A percentile compares a stretch with the other conserved stretches of the same genome.
phyloP scores from a whole-genome alignment of 208 protist genomes.

The Porcisia deanei region DNA sequence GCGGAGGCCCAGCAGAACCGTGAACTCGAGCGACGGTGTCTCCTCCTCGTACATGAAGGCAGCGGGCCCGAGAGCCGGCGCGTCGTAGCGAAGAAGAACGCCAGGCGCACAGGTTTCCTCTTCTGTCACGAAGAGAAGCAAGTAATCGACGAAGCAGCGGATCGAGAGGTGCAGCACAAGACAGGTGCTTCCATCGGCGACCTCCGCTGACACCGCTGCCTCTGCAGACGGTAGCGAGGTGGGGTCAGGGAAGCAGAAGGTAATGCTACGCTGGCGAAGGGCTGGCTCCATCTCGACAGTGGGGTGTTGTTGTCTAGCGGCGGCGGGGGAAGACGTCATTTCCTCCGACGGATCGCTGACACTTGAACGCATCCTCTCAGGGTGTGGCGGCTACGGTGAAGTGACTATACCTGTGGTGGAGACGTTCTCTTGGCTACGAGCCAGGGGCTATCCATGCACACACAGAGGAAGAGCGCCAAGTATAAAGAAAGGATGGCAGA shows the following conservation, averaged over 20 bases:
- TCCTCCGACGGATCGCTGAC: not conserved
- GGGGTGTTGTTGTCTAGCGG: not conserved
- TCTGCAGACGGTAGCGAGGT: not conserved
- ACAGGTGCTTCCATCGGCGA: not conserved
- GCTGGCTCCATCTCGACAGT: conserved; percentile 22
- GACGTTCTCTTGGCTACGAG: not conserved
- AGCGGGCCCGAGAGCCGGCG: conserved; percentile 13
- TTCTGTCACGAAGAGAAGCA: conserved; percentile 78
- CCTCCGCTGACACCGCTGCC: not conserved
- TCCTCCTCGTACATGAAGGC: conserved; percentile 41
- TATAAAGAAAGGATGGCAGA: not conserved
- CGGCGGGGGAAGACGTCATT: not conserved
- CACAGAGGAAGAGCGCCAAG: not conserved
- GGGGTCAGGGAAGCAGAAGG: conserved; percentile 9
- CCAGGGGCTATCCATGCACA: not conserved
- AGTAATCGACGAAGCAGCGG: conserved; percentile 65
- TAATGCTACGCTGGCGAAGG: conserved; percentile 26
- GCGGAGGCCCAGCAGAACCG: conserved; percentile 69
- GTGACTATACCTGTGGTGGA: not conserved
- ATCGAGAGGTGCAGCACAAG: conserved; percentile 50
- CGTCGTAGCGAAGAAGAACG: conserved; percentile 62
- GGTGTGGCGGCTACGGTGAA: not conserved
- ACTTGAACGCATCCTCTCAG: not conserved
- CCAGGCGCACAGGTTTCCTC: conserved; percentile 65
- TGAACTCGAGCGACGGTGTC: conserved; percentile 46